These are phyloP conservation scores for Syzygium syzygioides DNA, from an alignment of 441 rosid genomes.

Conservation along the genomic window DNA sequence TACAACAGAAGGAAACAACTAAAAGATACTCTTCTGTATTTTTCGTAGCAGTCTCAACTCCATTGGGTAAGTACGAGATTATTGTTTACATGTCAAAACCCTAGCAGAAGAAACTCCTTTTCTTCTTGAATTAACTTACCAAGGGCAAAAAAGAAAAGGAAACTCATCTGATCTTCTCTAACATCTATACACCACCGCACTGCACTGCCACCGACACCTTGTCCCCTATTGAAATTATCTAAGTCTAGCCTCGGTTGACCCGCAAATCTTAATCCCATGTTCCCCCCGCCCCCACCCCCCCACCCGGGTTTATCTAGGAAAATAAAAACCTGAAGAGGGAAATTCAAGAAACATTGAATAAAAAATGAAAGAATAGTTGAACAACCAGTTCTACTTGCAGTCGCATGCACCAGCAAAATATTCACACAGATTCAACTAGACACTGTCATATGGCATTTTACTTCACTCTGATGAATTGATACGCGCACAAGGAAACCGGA, in stretches of 20 bases:
- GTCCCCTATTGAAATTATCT: background rate
- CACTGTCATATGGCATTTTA: background rate
- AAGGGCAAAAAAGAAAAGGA: background rate
- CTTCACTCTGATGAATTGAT: background rate
- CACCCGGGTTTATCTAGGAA: background rate
- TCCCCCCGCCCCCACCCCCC: too few species aligned
- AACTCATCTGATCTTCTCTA: background rate
- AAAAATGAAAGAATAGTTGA: background rate
- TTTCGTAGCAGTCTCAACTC: background rate
- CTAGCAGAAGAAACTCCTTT: background rate
- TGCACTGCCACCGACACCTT: background rate
- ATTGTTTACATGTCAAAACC: background rate
- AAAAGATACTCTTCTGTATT: background rate
- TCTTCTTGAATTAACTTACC: background rate
- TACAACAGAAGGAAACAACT: background rate
- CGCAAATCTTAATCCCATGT: background rate
- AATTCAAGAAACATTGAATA: background rate
- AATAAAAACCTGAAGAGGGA: background rate
- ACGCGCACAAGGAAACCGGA: background rate
- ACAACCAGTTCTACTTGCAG: background rate
- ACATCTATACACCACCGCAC: background rate
- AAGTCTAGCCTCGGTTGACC: background rate
- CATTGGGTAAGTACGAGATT: background rate
- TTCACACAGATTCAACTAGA: background rate
- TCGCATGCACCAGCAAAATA: background rate